These are phyloP conservation scores for Meripilus lineatus DNA, from an alignment of 1,284 basidiomycete genomes.

Conservation along the genomic window DNA sequence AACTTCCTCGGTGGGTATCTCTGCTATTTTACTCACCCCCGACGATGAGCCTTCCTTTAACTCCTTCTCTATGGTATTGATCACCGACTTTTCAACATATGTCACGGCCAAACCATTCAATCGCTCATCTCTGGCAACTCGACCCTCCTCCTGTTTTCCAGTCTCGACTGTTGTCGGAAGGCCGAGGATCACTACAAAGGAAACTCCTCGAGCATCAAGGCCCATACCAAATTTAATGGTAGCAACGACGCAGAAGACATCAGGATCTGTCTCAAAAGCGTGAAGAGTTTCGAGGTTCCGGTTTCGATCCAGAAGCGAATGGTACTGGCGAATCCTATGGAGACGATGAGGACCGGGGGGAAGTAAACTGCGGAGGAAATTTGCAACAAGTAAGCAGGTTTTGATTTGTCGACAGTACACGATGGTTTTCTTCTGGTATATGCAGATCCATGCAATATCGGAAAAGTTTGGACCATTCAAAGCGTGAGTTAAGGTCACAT, in stretches of 20 bases:
- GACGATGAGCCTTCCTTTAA: neutral
- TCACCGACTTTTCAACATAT: neutral
- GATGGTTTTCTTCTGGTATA: slow-evolving; percentile 16
- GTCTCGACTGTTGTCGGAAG: slow-evolving; percentile 14
- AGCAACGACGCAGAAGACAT: slow-evolving; percentile 18
- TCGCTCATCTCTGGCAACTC: slow-evolving; percentile 5
- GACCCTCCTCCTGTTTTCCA: slow-evolving; percentile 19
- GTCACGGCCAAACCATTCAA: neutral
- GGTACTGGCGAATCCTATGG: neutral
- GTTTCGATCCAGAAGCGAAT: neutral
- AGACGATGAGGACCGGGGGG: neutral
- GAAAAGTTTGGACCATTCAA: slow-evolving; percentile 18
- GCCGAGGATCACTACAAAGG: slow-evolving; percentile 19
- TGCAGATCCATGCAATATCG: slow-evolving; percentile 25
- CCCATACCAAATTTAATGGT: slow-evolving; percentile 22
- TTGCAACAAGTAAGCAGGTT: slow-evolving; percentile 15
- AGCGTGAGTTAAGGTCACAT: slow-evolving; percentile 18
- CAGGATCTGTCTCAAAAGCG: slow-evolving; percentile 14
- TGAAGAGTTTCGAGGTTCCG: neutral
- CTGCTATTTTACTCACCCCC: too few relatives aligned
- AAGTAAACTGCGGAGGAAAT: neutral
- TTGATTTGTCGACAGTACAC: slow-evolving; percentile 26
- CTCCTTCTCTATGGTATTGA: neutral
- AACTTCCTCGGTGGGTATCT: too few relatives aligned
- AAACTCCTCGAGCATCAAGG: slow-evolving; percentile 20